phyloP scores from a whole-genome alignment of 2,329 filamentous ascomycete genomes.

The Exutisphaerella laricina region DNA sequence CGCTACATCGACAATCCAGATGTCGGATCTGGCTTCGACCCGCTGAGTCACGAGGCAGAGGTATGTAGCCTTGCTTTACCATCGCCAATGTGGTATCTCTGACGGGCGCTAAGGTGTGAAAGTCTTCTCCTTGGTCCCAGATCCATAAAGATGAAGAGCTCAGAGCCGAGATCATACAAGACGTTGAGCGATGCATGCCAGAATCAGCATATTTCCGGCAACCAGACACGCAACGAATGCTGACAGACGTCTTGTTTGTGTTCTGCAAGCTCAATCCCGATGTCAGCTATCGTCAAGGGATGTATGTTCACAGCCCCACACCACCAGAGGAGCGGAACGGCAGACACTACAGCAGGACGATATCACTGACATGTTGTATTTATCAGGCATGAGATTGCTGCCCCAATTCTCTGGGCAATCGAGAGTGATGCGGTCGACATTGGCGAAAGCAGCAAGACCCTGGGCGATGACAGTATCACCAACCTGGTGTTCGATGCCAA shows the following conservation, averaged over 20 bases:
- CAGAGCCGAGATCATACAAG: conserved; percentile 84
- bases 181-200: conserved; percentile 84
- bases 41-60: conserved; percentile 74
- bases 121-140: conserved; percentile 85
- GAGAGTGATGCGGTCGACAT: conserved; percentile 70
- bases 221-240: conserved; percentile 67
- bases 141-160: conserved; percentile 77
- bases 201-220: conserved; percentile 88
- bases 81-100: conserved; percentile 14
- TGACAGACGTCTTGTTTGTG: conserved; percentile 86
- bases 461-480: conserved; percentile 29
- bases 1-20: conserved; percentile 79
- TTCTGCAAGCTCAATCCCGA: conserved; percentile 89
- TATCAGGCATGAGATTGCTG: conserved; percentile 91
- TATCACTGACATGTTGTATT: too few species aligned
- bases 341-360: too few species aligned
- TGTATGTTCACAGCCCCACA: too few species aligned
- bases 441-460: conserved; percentile 27
- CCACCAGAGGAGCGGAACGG: too few species aligned
- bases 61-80: conserved; percentile 38
- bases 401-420: conserved; percentile 79
- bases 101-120: conserved; percentile 41
- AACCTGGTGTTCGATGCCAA: conserved; percentile 56
- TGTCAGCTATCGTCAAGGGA: conserved; percentile 91
- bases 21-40: conserved; percentile 68